Evolutionary conservation across 306 rosid species (phyloP).

Genomic region (Fagus crenata): DNA sequence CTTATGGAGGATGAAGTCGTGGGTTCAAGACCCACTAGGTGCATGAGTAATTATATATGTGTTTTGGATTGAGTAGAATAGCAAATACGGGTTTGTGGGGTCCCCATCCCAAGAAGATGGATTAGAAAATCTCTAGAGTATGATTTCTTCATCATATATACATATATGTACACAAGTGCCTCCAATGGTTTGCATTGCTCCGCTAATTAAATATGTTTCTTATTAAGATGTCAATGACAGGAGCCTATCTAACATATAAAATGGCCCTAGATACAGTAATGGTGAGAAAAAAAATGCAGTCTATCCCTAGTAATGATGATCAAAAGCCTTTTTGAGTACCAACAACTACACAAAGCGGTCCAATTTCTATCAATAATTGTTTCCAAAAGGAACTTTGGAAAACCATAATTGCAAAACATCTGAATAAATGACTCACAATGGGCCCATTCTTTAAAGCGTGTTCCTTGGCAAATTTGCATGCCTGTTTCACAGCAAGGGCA

Average conservation of each 20-base stretch:
- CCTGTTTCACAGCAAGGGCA: constrained; percentile 92
- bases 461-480: constrained; percentile 90
- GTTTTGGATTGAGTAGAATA: no score
- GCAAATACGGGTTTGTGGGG: no score
- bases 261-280: constrained; percentile 8
- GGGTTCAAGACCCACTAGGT: no score
- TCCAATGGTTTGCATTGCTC: neutral
- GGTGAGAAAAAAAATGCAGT: constrained; percentile 1
- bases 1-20: no score
- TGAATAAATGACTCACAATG: constrained; percentile 65
- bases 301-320: neutral
- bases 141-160: no score
- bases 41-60: no score
- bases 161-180: no score
- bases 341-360: constrained; percentile 17
- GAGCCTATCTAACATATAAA: neutral
- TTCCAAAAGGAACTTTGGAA: constrained; percentile 16
- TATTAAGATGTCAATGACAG: no score
- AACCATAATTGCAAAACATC: neutral
- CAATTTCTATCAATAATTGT: neutral
- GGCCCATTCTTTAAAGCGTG: constrained; percentile 95
- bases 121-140: no score
- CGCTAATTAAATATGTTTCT: neutral
- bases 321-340: constrained; percentile 2
- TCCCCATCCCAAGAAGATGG: no score